phyloP scores from a whole-genome alignment of 441 rosid genomes.

The Pelargonium myrrhifolium region DNA sequence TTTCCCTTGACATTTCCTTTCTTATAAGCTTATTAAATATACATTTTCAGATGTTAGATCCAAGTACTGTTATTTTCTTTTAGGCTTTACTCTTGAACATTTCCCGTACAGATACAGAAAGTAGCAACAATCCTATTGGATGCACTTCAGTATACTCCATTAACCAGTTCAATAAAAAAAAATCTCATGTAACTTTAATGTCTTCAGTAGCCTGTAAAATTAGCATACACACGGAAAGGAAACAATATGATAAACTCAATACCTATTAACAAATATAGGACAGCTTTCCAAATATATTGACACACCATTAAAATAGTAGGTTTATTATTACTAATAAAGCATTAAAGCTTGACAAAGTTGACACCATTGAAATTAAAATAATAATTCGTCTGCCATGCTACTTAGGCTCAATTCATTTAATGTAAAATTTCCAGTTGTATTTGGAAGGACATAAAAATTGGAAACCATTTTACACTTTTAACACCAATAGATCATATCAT shows the following conservation, averaged over 20 bases:
- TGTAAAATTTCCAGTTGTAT: neutral
- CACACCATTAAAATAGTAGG: neutral
- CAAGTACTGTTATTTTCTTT: neutral
- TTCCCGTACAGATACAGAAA: neutral
- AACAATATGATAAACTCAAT: neutral
- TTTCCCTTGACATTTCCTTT: neutral
- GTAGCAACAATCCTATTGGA: neutral
- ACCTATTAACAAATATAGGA: neutral
- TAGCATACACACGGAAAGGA: neutral
- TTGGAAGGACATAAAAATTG: neutral
- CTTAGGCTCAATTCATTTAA: neutral
- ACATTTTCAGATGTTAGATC: neutral
- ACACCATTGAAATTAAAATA: neutral
- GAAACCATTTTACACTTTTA: neutral
- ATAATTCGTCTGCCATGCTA: slow-evolving; percentile 1
- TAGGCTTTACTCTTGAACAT: neutral
- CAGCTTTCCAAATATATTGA: neutral
- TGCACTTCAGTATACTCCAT: neutral
- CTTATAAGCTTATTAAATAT: neutral
- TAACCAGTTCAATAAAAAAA: neutral
- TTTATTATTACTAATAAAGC: neutral
- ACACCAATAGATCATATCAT: neutral
- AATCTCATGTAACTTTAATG: neutral
- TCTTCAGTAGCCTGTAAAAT: neutral
- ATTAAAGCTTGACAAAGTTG: neutral